These are phyloP conservation scores for Teratosphaeria gauchensis DNA, from an alignment of 2,329 filamentous ascomycete genomes.

Conservation along the genomic window DNA sequence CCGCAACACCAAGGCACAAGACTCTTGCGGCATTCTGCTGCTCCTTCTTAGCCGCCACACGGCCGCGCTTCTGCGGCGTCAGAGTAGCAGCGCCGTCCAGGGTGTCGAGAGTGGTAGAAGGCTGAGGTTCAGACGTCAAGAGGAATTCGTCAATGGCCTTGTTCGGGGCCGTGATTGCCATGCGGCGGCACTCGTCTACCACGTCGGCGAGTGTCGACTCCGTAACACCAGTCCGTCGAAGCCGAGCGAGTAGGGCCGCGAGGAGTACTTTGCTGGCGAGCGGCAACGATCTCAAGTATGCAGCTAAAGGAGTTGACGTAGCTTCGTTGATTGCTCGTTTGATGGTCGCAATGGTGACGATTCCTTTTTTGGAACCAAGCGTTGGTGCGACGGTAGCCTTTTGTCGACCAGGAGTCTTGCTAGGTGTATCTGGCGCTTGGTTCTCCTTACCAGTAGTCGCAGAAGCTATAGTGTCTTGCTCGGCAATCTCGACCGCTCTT, in stretches of 20 bases:
- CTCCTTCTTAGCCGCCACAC: slow-evolving; percentile 23
- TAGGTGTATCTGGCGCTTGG: slow-evolving; percentile 50
- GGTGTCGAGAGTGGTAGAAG: slow-evolving; percentile 16
- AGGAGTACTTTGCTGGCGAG: slow-evolving; percentile 78
- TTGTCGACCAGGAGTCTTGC: slow-evolving; percentile 41
- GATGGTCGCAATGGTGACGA: slow-evolving; percentile 86
- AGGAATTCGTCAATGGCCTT: slow-evolving; percentile 55
- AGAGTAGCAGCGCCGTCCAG: slow-evolving; percentile 13
- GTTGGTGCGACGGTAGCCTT: slow-evolving; percentile 22
- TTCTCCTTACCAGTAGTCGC: slow-evolving; percentile 21
- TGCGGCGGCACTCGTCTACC: slow-evolving; percentile 69
- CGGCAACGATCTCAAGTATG: slow-evolving; percentile 74
- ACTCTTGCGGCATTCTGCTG: slow-evolving; percentile 38
- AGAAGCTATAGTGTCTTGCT: slow-evolving; percentile 48
- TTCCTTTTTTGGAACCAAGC: slow-evolving; percentile 30
- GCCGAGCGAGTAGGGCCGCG: slow-evolving; percentile 67
- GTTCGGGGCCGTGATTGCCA: slow-evolving; percentile 52
- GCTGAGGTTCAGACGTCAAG: slow-evolving; percentile 32
- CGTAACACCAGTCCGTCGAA: slow-evolving; percentile 71
- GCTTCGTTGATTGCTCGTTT: slow-evolving; percentile 93
- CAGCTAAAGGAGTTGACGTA: slow-evolving; percentile 83
- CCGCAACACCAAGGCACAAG: slow-evolving; percentile 58
- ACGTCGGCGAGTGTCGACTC: slow-evolving; percentile 87
- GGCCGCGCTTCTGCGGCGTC: slow-evolving; percentile 24
- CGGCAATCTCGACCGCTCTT: slow-evolving; percentile 87